Conservation (phyloP, 1,139 yeast species). For the Eremothecium gossypii region DNA sequence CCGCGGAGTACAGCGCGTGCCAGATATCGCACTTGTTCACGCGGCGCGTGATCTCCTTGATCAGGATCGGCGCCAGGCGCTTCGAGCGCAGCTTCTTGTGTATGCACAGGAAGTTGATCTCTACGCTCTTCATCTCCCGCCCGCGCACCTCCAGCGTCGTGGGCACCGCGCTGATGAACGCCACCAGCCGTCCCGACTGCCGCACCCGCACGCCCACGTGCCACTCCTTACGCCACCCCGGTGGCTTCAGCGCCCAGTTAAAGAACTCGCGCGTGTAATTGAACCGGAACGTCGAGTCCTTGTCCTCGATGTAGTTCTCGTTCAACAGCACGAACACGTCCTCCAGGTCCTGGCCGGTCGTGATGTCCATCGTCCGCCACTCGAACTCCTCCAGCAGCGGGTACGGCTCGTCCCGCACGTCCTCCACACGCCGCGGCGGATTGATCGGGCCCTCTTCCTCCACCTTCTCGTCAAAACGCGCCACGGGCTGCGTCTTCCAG, state of each 20-base stretch:
- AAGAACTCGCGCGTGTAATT: slow-evolving; percentile 77
- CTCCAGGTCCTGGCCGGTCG: slow-evolving; percentile 29
- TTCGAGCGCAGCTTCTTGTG: slow-evolving; percentile 92
- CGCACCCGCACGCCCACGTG: slow-evolving; percentile 88
- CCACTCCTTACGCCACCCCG: slow-evolving; percentile 89
- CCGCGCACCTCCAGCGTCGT: slow-evolving; percentile 56
- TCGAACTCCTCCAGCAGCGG: slow-evolving; percentile 73
- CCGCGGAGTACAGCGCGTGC: slow-evolving; percentile 97
- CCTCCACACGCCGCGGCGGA: slow-evolving; percentile 50
- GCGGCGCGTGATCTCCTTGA: slow-evolving; percentile 89
- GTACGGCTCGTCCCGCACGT: slow-evolving; percentile 60
- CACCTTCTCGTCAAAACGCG: slow-evolving; percentile 59
- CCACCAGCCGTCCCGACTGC: slow-evolving; percentile 67
- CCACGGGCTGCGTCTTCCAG: slow-evolving; percentile 98
- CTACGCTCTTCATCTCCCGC: slow-evolving; percentile 57
- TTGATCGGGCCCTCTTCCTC: slow-evolving; percentile 81
- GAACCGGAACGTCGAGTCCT: slow-evolving; percentile 85
- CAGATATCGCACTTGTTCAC: slow-evolving; percentile 77
- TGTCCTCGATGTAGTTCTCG: slow-evolving; percentile 90
- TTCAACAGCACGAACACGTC: slow-evolving; percentile 72
- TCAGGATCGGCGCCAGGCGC: slow-evolving; percentile 86
- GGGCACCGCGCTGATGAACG: slow-evolving; percentile 89
- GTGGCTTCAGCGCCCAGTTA: slow-evolving; percentile 90
- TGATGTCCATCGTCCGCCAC: slow-evolving; percentile 77
- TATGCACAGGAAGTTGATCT: slow-evolving; percentile 86